A percentile compares a stretch with the other conserved stretches of the same genome.
These are phyloP conservation scores for Fusarium sp. DNA, from an alignment of 2,329 filamentous ascomycete species.

Conservation along the genomic window DNA sequence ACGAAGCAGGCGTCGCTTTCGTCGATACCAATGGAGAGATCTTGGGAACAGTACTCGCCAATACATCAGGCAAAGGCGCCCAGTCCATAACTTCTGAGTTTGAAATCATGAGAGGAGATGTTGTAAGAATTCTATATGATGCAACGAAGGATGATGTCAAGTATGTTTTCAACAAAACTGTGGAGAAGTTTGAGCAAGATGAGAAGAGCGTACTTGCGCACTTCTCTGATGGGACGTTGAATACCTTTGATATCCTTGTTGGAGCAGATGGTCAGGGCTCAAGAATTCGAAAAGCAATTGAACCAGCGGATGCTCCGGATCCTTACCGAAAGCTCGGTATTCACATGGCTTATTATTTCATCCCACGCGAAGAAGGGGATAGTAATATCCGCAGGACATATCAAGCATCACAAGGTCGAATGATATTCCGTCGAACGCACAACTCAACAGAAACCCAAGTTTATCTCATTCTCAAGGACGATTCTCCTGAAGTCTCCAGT, in stretches of 20 bases:
- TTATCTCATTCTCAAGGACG: constrained; percentile 23
- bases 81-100: constrained; percentile 57
- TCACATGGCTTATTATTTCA: constrained; percentile 34
- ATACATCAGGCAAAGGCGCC: constrained; percentile 33
- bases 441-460: constrained; percentile 28
- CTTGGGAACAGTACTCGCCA: constrained; percentile 17
- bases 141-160: constrained; percentile 1
- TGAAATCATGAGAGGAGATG: constrained; percentile 65
- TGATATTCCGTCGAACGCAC: constrained; percentile 30
- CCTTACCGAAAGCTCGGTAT: constrained; percentile 32
- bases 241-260: constrained; percentile 20
- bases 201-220: constrained; percentile 13
- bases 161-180: constrained; percentile 18
- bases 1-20: constrained; percentile 15
- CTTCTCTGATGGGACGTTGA: constrained; percentile 16
- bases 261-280: constrained; percentile 28
- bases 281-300: constrained; percentile 17
- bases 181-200: constrained; percentile 21
- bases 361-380: constrained; percentile 15
- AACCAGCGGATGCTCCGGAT: background rate
- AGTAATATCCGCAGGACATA: constrained; percentile 25
- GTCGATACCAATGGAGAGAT: constrained; percentile 7
- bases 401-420: constrained; percentile 2
- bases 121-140: constrained; percentile 55
- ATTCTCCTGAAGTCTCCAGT: background rate